Base-by-base conservation (phyloP, 371 early-diverging fungal genomes). In the Mucor indicus region DNA sequence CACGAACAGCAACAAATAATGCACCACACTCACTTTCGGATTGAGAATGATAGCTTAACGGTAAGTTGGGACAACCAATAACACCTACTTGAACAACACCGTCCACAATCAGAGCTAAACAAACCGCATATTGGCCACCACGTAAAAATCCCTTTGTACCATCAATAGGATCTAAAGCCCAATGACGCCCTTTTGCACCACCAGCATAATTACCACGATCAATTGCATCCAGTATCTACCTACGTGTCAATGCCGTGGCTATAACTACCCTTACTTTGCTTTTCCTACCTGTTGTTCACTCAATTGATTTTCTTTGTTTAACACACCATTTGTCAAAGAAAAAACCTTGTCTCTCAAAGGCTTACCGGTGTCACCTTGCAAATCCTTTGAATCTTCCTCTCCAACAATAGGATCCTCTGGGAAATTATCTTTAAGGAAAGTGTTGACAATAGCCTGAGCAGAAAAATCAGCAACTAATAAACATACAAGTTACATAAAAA, bases 151-250 rank as follows among this genome's bases (percentile, higher is more conserved):
- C 98, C 66, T 89, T 90, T 22, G 91, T 91, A 19, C 92, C 93
- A 64, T 94, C 98, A 62, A 98, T 92, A 3, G 98, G 98, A 65
- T 98, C 98, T 50, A 98, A 75, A 13, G 96, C 92, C 98, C 98
- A 98, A 77, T 81, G 80, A 48, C 96, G 83, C 10, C 94, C 95
- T 27, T 69, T 61, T 1, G 87, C 27, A 5, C 95, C 95, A 30
- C 96, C 96, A 11, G 64, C 78, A 69, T 82, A 89, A 38, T 80
- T 83, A 12, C 96, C 98, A n/a, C 88, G 79, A 58, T 97, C 96
- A 64, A 98, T 96, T 7, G 90, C 79, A 33, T 79, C 75, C 19
- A 90, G 63, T 22, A 93, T 68, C 91, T 94, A 50, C 16, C 19
- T 16, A 13, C 20, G 9, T 5, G 3, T 31, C 19, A 38, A 30